Percentiles rank a stretch among this genome's conserved stretches.
Conservation (phyloP, 345 rosid species). For the Adansonia digitata region DNA sequence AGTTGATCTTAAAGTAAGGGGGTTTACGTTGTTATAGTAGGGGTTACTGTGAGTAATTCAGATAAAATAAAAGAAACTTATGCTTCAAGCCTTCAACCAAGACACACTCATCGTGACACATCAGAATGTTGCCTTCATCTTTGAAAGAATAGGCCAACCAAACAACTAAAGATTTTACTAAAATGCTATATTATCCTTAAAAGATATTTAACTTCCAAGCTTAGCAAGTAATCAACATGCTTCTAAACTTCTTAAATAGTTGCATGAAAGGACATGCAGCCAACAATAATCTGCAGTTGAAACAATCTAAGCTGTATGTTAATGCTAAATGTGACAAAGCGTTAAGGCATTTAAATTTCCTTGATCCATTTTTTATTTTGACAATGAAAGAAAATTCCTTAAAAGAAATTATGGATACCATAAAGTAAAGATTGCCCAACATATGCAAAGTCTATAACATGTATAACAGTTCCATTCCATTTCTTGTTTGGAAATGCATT, state of each 20-base stretch:
- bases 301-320: background rate
- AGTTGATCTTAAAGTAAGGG: background rate
- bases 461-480: background rate
- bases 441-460: slow-evolving; percentile 1
- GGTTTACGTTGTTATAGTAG: background rate
- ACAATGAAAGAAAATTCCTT: background rate
- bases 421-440: background rate
- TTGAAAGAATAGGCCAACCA: background rate
- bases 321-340: background rate
- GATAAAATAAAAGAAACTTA: background rate
- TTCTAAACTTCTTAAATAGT: background rate
- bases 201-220: background rate
- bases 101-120: background rate
- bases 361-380: background rate
- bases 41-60: background rate
- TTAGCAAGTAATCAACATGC: background rate
- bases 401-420: background rate
- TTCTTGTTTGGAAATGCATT: background rate
- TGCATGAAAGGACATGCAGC: background rate
- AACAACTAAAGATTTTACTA: background rate
- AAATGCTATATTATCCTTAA: background rate
- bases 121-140: background rate
- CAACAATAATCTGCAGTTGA: background rate
- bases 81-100: background rate
- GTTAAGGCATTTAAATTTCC: background rate